Base-by-base conservation (phyloP, 352 stramenopile genomes). In the Phytophthora pinifolia region DNA sequence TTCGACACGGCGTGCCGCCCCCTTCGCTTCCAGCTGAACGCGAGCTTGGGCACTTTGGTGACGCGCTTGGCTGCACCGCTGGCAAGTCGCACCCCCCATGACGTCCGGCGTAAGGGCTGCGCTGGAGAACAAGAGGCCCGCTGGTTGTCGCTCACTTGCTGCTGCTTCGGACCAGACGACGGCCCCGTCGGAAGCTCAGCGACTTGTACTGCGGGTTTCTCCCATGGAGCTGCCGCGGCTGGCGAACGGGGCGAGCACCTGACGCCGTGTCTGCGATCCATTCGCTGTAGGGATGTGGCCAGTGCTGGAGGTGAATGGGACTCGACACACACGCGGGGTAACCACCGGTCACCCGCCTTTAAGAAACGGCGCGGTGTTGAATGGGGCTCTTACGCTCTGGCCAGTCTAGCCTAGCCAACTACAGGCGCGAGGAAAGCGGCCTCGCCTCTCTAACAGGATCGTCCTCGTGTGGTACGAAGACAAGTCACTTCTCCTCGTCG, bases 11-110 rank as follows among this genome's bases (percentile, higher is more conserved):
- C 38, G 12, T 51, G 25, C 8, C 51, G 38, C 31, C 61, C 58
- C 34, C 43, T 53, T 22, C 42, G 43, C 34, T 60, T 66, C 13
- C 49, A 22, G 36, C 6, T 29, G 27, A 55, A 56, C 1, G 32
- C 27, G 17, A 80, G 62, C 42, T 62, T 76, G 20, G 71, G 67
- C 9, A 77, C 53, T 30, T 46, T 65, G 15, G 42, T 56, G n/a
- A 78, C 54, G 14, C 70, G 63, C 43, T 69, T 74, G 17, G 27
- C 17, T 10, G 27, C n/a, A n/a, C n/a, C n/a, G n/a, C n/a, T n/a
- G n/a, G n/a, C 34, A 25, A 58, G 12, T 25, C 46, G 52, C 14
- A 62, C 38, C 9, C 32, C 32, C 1, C 51, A 17, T 4, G 36
- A 42, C 37, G 33, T 38, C 15, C 45, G 56, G 13, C 14, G 29